Conservation (phyloP, 768 basidiomycete species). For the Tulasnella sp. region DNA sequence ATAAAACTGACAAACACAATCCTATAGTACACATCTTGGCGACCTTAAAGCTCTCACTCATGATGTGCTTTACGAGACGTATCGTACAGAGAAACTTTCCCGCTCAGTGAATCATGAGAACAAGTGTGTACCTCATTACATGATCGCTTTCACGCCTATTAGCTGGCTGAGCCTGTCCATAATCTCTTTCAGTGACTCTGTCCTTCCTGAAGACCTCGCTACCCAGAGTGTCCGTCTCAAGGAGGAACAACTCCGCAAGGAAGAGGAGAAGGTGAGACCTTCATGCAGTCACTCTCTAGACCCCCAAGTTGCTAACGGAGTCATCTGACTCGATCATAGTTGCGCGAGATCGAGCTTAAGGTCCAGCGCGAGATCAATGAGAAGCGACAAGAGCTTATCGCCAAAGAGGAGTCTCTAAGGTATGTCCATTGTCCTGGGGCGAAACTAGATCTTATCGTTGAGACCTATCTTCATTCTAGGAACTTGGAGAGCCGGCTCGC, state of each 20-base stretch:
- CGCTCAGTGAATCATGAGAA: conserved; percentile 74
- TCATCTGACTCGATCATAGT: conserved; percentile 31
- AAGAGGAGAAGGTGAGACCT: conserved; percentile 76
- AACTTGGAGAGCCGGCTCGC: conserved; percentile 86
- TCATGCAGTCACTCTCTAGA: background rate
- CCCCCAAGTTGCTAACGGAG: conserved; percentile 13
- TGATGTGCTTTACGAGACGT: conserved; percentile 87
- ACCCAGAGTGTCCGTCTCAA: conserved; percentile 95
- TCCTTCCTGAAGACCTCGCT: conserved; percentile 92
- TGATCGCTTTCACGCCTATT: conserved; percentile 9
- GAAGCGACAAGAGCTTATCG: conserved; percentile 90
- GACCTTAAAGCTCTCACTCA: conserved; percentile 91
- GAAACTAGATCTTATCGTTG: no score
- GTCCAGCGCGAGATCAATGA: conserved; percentile 97
- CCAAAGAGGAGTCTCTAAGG: conserved; percentile 92
- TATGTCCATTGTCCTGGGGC: no score
- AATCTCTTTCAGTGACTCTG: conserved; percentile 52
- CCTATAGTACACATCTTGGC: conserved; percentile 72
- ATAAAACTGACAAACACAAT: background rate
- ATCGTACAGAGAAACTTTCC: conserved; percentile 95
- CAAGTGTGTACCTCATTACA: conserved; percentile 35
- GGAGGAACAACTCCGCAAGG: conserved; percentile 93
- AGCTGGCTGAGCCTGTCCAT: conserved; percentile 22
- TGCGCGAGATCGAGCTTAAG: conserved; percentile 96
- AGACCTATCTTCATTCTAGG: conserved; percentile 33